Conservation (phyloP, 495 filamentous ascomycete genomes). For the Platismatia glauca region DNA sequence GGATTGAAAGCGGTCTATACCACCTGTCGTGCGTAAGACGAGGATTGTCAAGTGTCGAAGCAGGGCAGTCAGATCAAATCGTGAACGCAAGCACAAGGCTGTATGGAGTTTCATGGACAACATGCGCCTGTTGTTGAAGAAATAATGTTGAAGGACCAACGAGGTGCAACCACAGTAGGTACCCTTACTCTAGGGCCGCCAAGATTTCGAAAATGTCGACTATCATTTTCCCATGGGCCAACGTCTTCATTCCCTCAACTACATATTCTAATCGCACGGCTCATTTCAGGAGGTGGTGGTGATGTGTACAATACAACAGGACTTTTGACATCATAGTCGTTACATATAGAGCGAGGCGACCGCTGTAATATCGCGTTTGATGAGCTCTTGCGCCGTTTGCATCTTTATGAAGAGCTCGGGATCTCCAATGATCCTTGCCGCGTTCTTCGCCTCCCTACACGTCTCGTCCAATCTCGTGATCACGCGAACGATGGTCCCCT, state of each 20-base stretch:
- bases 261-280: neutral
- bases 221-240: neutral
- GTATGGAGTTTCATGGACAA: neutral
- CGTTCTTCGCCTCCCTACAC: constrained; percentile 94
- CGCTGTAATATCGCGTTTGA: constrained; percentile 89
- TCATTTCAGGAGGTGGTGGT: neutral
- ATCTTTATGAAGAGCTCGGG: constrained; percentile 90
- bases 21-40: neutral
- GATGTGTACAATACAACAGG: neutral
- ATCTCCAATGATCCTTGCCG: constrained; percentile 92
- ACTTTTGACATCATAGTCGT: neutral
- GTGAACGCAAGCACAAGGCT: neutral
- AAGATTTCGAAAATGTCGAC: constrained; percentile 3
- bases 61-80: neutral
- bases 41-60: neutral
- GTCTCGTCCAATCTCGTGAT: constrained; percentile 92
- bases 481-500: constrained; percentile 90
- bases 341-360: constrained; percentile 76
- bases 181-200: too few species aligned
- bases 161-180: neutral
- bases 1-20: neutral
- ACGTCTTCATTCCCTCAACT: neutral
- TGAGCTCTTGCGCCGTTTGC: constrained; percentile 91
- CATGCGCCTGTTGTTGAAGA: neutral
- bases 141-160: neutral